phyloP scores from a whole-genome alignment of 2,329 filamentous ascomycete species.

The Raffaelea arxii region DNA sequence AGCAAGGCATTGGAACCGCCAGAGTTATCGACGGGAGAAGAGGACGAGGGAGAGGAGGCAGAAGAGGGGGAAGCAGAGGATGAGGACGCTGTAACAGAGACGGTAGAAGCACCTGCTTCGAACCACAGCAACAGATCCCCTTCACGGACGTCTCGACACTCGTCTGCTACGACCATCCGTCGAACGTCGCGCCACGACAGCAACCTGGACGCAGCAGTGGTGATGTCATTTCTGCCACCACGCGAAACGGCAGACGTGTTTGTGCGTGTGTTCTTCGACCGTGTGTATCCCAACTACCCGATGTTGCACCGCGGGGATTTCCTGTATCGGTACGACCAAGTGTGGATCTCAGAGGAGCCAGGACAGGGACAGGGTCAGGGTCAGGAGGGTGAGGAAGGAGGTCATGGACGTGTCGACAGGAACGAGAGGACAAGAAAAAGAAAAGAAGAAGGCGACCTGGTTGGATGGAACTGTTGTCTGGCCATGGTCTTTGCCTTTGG shows the following conservation, averaged over 20 bases:
- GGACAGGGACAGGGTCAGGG: background rate
- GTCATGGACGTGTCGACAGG: background rate
- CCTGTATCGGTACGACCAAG: slow-evolving; percentile 8
- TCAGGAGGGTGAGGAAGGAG: background rate
- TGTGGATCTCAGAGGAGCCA: no score
- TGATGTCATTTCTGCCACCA: slow-evolving; percentile 6
- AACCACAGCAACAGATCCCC: no score
- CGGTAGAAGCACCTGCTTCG: background rate
- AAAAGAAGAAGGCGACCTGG: slow-evolving; percentile 5
- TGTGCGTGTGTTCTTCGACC: slow-evolving; percentile 13
- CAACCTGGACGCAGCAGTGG: slow-evolving; percentile 7
- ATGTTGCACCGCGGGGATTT: slow-evolving; percentile 9
- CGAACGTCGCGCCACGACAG: slow-evolving; percentile 5
- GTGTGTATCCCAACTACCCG: slow-evolving; percentile 12
- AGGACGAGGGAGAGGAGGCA: slow-evolving; percentile 5
- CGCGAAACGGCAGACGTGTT: slow-evolving; percentile 12
- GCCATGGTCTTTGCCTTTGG: slow-evolving; percentile 14
- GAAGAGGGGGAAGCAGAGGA: slow-evolving; percentile 1
- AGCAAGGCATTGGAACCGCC: slow-evolving; percentile 10
- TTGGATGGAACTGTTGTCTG: slow-evolving; percentile 13
- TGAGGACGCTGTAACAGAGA: slow-evolving; percentile 4
- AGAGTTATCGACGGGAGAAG: background rate
- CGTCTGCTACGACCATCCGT: slow-evolving; percentile 5
- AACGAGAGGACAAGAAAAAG: no score
- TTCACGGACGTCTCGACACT: no score